Percentiles rank a stretch among this genome's conserved stretches.
Conservation (phyloP, 805 yeast genomes). For the Priceomyces medius region DNA sequence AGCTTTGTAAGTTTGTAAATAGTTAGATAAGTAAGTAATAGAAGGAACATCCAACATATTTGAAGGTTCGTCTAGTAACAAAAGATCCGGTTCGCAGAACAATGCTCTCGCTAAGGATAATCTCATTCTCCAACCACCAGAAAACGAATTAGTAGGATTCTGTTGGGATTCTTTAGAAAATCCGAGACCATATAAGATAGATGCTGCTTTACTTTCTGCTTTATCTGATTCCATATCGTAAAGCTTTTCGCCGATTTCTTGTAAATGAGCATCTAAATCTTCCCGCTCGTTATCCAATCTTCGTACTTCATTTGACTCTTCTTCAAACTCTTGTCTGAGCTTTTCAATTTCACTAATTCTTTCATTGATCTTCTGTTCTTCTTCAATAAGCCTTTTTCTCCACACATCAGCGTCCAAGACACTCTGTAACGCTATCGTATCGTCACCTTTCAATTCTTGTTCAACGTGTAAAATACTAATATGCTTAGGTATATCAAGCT, state of each 20-base stretch:
- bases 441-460: slow-evolving; percentile 95
- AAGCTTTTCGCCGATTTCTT: slow-evolving; percentile 77
- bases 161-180: slow-evolving; percentile 85
- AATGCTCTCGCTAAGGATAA: slow-evolving; percentile 95
- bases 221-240: slow-evolving; percentile 95
- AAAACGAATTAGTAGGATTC: slow-evolving; percentile 82
- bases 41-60: slow-evolving; percentile 99
- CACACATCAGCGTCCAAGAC: slow-evolving; percentile 99
- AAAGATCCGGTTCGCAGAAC: slow-evolving; percentile 93
- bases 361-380: slow-evolving; percentile 71
- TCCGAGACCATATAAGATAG: slow-evolving; percentile 89
- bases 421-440: slow-evolving; percentile 83
- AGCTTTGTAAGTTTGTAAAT: slow-evolving; percentile 84
- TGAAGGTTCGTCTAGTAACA: slow-evolving; percentile 96
- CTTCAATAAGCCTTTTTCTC: slow-evolving; percentile 84
- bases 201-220: slow-evolving; percentile 96
- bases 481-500: slow-evolving; percentile 89
- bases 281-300: slow-evolving; percentile 87
- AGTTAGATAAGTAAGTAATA: slow-evolving; percentile 87
- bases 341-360: slow-evolving; percentile 73
- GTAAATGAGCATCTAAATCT: slow-evolving; percentile 76
- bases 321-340: slow-evolving; percentile 70
- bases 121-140: slow-evolving; percentile 99
- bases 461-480: slow-evolving; percentile 95
- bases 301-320: slow-evolving; percentile 68